A percentile compares a stretch with the other conserved stretches of the same genome.
Conservation (phyloP, 2,329 filamentous ascomycete species). For the Ilyonectria robusta region DNA sequence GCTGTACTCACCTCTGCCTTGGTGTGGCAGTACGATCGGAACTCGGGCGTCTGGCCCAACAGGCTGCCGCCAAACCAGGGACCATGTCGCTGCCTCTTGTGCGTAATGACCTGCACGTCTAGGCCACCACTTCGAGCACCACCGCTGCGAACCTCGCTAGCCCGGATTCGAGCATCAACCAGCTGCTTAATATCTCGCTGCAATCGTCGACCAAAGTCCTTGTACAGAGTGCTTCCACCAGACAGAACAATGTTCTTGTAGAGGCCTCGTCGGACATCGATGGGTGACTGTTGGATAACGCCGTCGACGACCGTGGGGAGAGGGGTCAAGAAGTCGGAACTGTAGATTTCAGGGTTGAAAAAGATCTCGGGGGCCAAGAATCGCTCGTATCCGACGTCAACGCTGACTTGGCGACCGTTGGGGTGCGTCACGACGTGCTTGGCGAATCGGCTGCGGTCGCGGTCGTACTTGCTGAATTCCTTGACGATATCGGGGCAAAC, state of each 20-base stretch:
- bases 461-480: constrained; percentile 95
- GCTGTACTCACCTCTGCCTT: constrained; percentile 75
- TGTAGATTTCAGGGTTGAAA: constrained; percentile 99
- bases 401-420: constrained; percentile 85
- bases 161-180: constrained; percentile 92
- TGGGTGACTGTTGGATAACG: constrained; percentile 97
- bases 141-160: constrained; percentile 91
- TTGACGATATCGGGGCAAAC: constrained; percentile 99
- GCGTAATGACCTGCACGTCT: constrained; percentile 96
- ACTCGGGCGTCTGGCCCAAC: constrained; percentile 97
- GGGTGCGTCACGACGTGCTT: constrained; percentile 91
- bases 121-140: constrained; percentile 94
- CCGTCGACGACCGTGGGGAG: constrained; percentile 94
- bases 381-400: constrained; percentile 97
- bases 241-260: constrained; percentile 99
- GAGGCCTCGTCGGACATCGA: constrained; percentile 94
- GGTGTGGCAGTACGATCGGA: constrained; percentile 98
- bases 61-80: constrained; percentile 99
- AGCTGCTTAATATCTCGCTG: constrained; percentile 98
- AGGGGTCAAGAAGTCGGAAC: constrained; percentile 96
- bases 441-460: constrained; percentile 90
- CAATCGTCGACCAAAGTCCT: constrained; percentile 95
- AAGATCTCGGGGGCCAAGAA: constrained; percentile 99
- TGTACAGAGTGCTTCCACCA: constrained; percentile 97
- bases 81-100: constrained; percentile 97